Conservation (phyloP, 306 rosid species). For the Dalbergia oliveri region DNA sequence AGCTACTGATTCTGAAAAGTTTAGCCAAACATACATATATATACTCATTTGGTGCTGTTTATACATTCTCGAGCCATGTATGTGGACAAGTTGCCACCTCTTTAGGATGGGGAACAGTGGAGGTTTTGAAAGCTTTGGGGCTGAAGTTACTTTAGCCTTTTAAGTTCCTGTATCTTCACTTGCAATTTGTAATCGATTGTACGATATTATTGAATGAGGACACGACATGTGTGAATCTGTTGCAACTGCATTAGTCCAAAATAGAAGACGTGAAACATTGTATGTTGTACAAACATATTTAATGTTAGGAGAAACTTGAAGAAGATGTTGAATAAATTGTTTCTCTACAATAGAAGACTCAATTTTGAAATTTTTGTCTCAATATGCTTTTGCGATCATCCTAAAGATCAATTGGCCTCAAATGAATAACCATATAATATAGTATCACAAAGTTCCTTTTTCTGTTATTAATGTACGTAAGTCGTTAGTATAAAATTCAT, state of each 20-base stretch:
- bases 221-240: not conserved
- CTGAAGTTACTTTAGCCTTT: not conserved
- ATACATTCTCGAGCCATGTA: conserved; percentile 20
- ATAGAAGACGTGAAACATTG: too few relatives aligned
- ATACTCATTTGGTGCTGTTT: conserved; percentile 32
- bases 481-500: too few relatives aligned
- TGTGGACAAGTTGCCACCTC: conserved; percentile 23
- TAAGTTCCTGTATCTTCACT: conserved; percentile 15
- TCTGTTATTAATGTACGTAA: too few relatives aligned
- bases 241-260: too few relatives aligned
- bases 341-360: not conserved
- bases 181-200: conserved; percentile 34
- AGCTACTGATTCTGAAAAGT: not conserved
- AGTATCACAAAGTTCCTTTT: too few relatives aligned
- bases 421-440: too few relatives aligned
- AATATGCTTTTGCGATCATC: too few relatives aligned
- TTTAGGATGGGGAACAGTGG: not conserved
- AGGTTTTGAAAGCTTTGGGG: conserved; percentile 11
- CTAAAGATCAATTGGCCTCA: too few relatives aligned
- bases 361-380: not conserved
- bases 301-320: not conserved
- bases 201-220: conserved; percentile 3
- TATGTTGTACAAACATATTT: not conserved
- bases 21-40: conserved; percentile 16
- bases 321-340: not conserved